Evolutionary conservation across 345 rosid species (phyloP).

Genomic region (Diplotaxis tenuifolia): DNA sequence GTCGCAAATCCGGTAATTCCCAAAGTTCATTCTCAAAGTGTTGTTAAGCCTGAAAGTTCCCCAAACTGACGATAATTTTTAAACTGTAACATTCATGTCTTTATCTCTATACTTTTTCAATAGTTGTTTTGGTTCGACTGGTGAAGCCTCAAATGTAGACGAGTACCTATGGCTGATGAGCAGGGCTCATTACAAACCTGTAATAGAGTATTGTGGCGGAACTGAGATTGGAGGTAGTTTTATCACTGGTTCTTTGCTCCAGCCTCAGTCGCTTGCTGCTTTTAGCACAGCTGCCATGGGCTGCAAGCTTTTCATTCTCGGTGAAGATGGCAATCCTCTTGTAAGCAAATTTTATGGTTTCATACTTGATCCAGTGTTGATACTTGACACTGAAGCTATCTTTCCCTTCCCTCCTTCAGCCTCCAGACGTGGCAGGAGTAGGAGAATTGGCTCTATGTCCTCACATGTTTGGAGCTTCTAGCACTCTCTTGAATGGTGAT

Average conservation of each 20-base stretch:
- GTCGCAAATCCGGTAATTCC: constrained; percentile 87
- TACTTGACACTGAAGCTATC: not conserved
- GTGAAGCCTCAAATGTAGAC: constrained; percentile 94
- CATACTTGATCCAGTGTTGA: not conserved
- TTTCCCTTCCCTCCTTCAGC: constrained; percentile 43
- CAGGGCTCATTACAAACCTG: constrained; percentile 81
- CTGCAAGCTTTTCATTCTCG: constrained; percentile 79
- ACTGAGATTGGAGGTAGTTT: constrained; percentile 95
- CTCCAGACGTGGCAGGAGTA: constrained; percentile 56
- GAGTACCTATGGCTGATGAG: constrained; percentile 98
- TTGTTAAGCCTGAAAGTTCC: not conserved
- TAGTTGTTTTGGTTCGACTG: constrained; percentile 95
- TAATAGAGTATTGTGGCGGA: constrained; percentile 96
- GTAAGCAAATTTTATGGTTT: constrained; percentile 49
- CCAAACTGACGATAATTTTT: not conserved
- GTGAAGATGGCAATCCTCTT: constrained; percentile 59
- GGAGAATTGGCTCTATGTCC: constrained; percentile 91
- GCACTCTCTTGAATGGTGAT: constrained; percentile 65
- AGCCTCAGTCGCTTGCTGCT: constrained; percentile 88
- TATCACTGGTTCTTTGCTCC: constrained; percentile 76
- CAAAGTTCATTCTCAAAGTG: constrained; percentile 8
- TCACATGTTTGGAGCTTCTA: constrained; percentile 83
- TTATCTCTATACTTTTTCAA: constrained; percentile 32
- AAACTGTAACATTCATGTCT: not conserved
- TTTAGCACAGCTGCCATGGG: constrained; percentile 96